phyloP scores from a whole-genome alignment of 2,329 filamentous ascomycete species.

The Chaetoscypha palmicola region DNA sequence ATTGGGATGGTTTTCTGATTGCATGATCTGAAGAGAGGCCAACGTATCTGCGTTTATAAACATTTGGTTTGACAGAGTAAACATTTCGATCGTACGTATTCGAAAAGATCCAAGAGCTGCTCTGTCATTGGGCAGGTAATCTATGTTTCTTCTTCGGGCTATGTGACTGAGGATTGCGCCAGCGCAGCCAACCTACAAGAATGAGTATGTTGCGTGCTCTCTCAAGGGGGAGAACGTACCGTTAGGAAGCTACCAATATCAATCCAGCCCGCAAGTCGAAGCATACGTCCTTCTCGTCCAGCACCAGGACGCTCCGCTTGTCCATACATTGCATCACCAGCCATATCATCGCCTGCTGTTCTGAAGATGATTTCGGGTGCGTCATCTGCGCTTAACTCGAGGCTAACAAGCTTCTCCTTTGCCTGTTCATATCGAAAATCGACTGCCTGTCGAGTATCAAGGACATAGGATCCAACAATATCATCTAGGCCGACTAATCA shows the following conservation, averaged over 20 bases:
- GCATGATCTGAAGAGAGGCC: slow-evolving; percentile 75
- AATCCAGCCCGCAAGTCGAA: slow-evolving; percentile 63
- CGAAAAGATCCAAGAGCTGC: slow-evolving; percentile 48
- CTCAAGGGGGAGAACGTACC: slow-evolving; percentile 35
- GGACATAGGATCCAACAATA: slow-evolving; percentile 37
- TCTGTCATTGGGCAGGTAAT: slow-evolving; percentile 54
- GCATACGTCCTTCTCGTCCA: slow-evolving; percentile 54
- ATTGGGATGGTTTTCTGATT: slow-evolving; percentile 76
- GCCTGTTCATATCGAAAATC: slow-evolving; percentile 68
- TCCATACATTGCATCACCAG: slow-evolving; percentile 11
- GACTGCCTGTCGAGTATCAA: slow-evolving; percentile 62
- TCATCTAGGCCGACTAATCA: slow-evolving; percentile 30
- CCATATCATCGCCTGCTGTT: slow-evolving; percentile 45
- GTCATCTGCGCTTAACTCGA: slow-evolving; percentile 41
- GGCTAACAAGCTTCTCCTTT: slow-evolving; percentile 55
- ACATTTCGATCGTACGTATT: slow-evolving; percentile 64
- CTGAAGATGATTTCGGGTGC: slow-evolving; percentile 51
- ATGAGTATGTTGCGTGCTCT: not conserved
- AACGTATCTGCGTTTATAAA: slow-evolving; percentile 78
- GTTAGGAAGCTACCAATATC: slow-evolving; percentile 69
- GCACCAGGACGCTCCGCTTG: slow-evolving; percentile 37
- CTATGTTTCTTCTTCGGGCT: slow-evolving; percentile 57
- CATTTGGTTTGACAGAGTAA: slow-evolving; percentile 60
- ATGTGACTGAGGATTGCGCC: slow-evolving; percentile 81
- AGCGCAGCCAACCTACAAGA: slow-evolving; percentile 60